These are phyloP conservation scores for Lactifluus rugatus DNA, from an alignment of 768 basidiomycete species.

Conservation along the genomic window DNA sequence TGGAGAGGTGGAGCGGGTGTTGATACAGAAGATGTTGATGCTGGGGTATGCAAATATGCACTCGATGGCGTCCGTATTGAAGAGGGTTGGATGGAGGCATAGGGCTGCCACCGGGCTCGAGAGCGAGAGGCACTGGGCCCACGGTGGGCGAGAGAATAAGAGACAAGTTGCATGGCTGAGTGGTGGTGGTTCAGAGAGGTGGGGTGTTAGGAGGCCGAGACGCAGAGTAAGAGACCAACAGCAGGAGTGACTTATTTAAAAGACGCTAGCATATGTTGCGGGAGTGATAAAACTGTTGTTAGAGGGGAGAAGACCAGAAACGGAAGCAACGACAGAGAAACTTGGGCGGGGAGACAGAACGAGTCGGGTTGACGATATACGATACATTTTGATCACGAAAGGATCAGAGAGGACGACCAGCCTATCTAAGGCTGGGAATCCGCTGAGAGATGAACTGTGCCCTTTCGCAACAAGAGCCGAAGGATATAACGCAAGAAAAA, in stretches of 20 bases:
- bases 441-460: constrained; percentile 25
- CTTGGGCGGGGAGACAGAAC: constrained; percentile 23
- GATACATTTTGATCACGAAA: constrained; percentile 34
- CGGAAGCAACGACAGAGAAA: constrained; percentile 15
- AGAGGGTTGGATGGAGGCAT: constrained; percentile 32
- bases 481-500: constrained; percentile 7
- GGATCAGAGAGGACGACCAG: constrained; percentile 25
- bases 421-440: constrained; percentile 36
- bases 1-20: constrained; percentile 14
- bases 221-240: not conserved
- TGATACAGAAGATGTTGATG: constrained; percentile 19
- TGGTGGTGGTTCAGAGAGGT: constrained; percentile 11
- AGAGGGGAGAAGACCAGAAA: constrained; percentile 16
- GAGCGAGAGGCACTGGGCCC: constrained; percentile 55
- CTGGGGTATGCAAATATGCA: constrained; percentile 23
- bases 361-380: constrained; percentile 20
- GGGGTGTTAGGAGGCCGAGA: constrained; percentile 2
- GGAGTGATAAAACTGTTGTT: constrained; percentile 3
- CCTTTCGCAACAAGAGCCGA: constrained; percentile 21
- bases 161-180: constrained; percentile 28
- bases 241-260: constrained; percentile 14
- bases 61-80: constrained; percentile 31
- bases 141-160: constrained; percentile 57
- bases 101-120: constrained; percentile 76
- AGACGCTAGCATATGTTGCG: constrained; percentile 6